Percentiles rank a stretch among this genome's conserved stretches.
Conservation (phyloP, 345 rosid species). For the Lumnitzera littorea region DNA sequence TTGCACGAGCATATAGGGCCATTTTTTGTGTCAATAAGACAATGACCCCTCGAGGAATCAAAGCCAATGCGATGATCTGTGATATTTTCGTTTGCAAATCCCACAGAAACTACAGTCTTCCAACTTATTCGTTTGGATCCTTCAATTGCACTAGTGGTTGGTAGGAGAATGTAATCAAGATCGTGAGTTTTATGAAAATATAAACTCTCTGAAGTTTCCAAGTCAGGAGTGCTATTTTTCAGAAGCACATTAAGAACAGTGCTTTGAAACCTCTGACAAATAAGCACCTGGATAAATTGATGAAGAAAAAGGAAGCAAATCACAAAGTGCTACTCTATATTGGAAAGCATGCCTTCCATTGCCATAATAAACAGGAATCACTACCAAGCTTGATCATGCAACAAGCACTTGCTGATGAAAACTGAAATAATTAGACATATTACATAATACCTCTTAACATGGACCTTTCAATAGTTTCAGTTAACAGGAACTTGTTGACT, state of each 20-base stretch:
- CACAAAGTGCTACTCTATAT: no score
- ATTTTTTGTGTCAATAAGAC: slow-evolving; percentile 33
- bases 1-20: slow-evolving; percentile 45
- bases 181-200: slow-evolving; percentile 15
- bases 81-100: slow-evolving; percentile 16
- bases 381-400: no score
- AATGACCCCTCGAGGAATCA: slow-evolving; percentile 15
- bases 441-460: no score
- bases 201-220: slow-evolving; percentile 27
- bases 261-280: slow-evolving; percentile 61
- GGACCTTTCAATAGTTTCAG: no score
- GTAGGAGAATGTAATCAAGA: slow-evolving; percentile 67
- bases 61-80: slow-evolving; percentile 21
- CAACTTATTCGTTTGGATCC: slow-evolving; percentile 36
- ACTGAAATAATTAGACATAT: no score
- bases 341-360: no score
- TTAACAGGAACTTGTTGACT: no score
- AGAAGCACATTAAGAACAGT: slow-evolving; percentile 54
- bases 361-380: no score
- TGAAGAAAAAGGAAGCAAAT: neutral
- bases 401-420: no score
- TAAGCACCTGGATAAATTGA: slow-evolving; percentile 37
- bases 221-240: slow-evolving; percentile 30
- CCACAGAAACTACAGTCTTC: slow-evolving; percentile 38
- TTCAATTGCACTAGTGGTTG: slow-evolving; percentile 18